Evolutionary conservation across 208 protist genomes (phyloP).

Genomic region (Lotmaria passim): DNA sequence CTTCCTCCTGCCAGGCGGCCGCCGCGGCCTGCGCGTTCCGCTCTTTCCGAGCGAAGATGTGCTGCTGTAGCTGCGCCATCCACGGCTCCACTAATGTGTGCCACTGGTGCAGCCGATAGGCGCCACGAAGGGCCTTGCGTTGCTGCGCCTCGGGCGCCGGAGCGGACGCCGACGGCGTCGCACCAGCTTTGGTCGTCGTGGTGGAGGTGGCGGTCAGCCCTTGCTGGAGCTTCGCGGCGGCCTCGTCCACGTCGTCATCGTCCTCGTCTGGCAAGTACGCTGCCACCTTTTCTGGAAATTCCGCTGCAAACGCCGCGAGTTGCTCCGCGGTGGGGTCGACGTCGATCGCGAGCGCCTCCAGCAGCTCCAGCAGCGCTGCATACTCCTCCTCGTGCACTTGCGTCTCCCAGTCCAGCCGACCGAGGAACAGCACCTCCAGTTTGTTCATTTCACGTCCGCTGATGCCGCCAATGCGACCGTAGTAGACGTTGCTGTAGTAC

Average conservation of each 20-base stretch:
- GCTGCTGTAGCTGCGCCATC: conserved; percentile 30
- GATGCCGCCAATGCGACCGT: conserved; percentile 92
- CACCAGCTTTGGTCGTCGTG: not conserved
- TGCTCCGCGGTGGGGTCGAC: conserved; percentile 21
- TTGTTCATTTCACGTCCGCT: conserved; percentile 85
- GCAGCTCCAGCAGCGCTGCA: conserved; percentile 41
- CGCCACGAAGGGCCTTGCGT: conserved; percentile 29
- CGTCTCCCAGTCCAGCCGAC: conserved; percentile 81
- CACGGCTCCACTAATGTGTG: conserved; percentile 35
- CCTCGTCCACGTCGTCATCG: conserved; percentile 24
- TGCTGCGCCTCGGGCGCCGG: conserved; percentile 6
- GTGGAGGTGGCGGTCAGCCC: not conserved
- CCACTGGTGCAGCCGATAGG: conserved; percentile 51
- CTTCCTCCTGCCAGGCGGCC: conserved; percentile 35
- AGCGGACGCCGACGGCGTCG: not conserved
- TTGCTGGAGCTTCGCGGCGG: conserved; percentile 20
- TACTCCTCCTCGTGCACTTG: conserved; percentile 67
- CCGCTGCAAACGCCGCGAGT: conserved; percentile 37
- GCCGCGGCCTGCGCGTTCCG: conserved; percentile 11
- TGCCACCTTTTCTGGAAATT: conserved; percentile 31
- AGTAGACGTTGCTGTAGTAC: conserved; percentile 94
- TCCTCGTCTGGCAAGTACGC: conserved; percentile 41
- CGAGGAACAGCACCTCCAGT: conserved; percentile 91
- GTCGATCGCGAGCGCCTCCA: conserved; percentile 36
- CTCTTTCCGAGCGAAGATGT: conserved; percentile 20